Base-by-base conservation (phyloP, 768 basidiomycete genomes). In the Naganishia randhawae region DNA sequence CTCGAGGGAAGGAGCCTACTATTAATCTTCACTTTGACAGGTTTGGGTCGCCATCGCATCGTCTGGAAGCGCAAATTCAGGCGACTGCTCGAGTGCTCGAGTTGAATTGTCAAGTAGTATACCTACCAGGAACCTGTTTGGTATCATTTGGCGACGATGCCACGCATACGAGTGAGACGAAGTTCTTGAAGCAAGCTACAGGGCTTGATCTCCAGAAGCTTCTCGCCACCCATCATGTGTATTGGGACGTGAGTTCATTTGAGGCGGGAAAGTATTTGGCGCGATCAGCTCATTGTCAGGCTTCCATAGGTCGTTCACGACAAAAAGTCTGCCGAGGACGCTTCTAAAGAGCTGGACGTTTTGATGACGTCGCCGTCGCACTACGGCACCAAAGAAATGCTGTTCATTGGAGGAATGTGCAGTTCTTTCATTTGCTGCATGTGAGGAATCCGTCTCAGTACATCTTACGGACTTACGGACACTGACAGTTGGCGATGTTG, bases 1-100 rank as follows among this genome's bases (percentile, higher is more conserved):
- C 42, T 27, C n/a, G 50, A 9, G 10, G 19, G 14, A 22, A 29
- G 9, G 39, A n/a, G 39, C 50, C 51, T 4, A 22, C 7, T 35
- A n/a, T 11, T 25, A 45, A 31, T 19, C 32, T n/a, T 69, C 22
- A 48, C n/a, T n/a, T 22, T 13, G 48, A 57, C 22, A 78, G 75
- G 14, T 94, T 90, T 75, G 92, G 92, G 5, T 91, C 92, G 19
- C 92, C 92, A 0, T 92, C 91, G 27, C 94, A 97, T 81, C 87
- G 94, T 35, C 90, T 97, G 69, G 92, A 95, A 80, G 88, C 91
- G 2, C 93, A 96, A 77, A 86, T 97, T 42, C 84, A 89, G 35
- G 89, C 92, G 11, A 91, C 91, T 9, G 91, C 93, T 0, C 85
- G 87, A 17, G 92, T 93, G 63, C 86, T 97, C 19, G 92, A 93